Base-by-base conservation (phyloP, 2,329 filamentous ascomycete genomes). In the Cladophialophora chaetospira region DNA sequence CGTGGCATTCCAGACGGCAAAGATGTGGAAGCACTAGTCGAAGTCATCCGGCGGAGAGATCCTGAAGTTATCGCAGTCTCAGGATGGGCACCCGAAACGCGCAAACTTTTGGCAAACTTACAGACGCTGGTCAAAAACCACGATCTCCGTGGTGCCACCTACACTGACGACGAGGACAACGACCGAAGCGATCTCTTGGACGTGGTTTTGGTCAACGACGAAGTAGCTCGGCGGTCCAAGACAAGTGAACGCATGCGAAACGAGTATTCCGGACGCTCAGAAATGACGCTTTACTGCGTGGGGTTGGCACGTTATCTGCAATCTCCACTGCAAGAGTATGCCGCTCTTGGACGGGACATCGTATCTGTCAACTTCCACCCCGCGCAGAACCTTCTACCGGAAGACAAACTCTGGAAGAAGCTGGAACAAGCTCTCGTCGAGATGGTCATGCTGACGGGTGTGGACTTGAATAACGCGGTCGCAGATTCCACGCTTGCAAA, bases 401-500 rank as follows among this genome's bases (percentile, higher is more conserved):
- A 91, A 59, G 93, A 97, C 33, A 92, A 96, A 75, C 80, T 99
- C 35, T 77, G 87, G 61, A 91, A 89, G 70, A 85, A 91, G 58
- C 81, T 99, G 13, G 94, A 99, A 68, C 95, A 89, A n/a, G 91
- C 93, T 42, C 89, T 99, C 85, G 93, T 99, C 9, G 94, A 99
- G 70, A 96, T 96, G 82, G 94, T 99, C 65, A 99, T 99, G 71
- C 84, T 99, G 40, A 91, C 92, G 43, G 94, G 94, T 69, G 90
- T 99, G 33, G 90, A 97, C 67, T 88, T 99, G 69, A 96, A 97
- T 67, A 92, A 97, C 64, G 91, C 92, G 11, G 86, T 96, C 54
- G 81, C 80, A 38, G 90, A 97, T 71, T 70, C 85, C 1, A 91
- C 94, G 67, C 88, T 89, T 6, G 91, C 91, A 11, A 94, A 93